A percentile compares a stretch with the other conserved stretches of the same genome.
phyloP scores from a whole-genome alignment of 768 basidiomycete species.

The Tricholoma bakamatsutake region DNA sequence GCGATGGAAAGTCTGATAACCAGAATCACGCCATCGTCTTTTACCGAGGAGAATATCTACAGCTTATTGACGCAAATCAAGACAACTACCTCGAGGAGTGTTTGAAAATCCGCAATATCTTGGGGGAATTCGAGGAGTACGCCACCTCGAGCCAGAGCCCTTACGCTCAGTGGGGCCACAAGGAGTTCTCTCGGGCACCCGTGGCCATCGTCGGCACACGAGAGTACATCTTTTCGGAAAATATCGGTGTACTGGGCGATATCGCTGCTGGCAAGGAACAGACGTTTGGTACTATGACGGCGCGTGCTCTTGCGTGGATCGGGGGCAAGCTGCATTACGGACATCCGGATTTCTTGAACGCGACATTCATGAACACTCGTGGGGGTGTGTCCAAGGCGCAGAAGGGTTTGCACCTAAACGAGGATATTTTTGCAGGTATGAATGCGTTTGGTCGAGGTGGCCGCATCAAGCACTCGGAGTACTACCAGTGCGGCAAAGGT shows the following conservation, averaged over 20 bases:
- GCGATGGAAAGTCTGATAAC: conserved; percentile 99
- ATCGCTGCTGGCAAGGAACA: conserved; percentile 99
- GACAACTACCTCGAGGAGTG: conserved; percentile 99
- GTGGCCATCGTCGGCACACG: conserved; percentile 98
- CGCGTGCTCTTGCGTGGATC: conserved; percentile 92
- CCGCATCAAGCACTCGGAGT: conserved; percentile 98
- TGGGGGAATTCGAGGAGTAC: conserved; percentile 97
- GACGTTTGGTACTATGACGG: conserved; percentile 98
- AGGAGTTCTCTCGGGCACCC: conserved; percentile 84
- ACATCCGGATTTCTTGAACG: conserved; percentile 98
- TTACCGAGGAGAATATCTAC: conserved; percentile 97
- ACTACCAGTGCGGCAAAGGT: conserved; percentile 99
- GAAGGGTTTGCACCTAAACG: conserved; percentile 96
- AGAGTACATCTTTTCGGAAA: conserved; percentile 99
- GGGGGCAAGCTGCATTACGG: conserved; percentile 99
- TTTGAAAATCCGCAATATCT: conserved; percentile 94
- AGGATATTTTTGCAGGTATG: conserved; percentile 99
- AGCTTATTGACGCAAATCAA: conserved; percentile 99
- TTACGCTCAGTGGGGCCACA: conserved; percentile 93
- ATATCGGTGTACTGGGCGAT: conserved; percentile 98
- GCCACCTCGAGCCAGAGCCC: conserved; percentile 87
- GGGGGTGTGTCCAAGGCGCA: conserved; percentile 99
- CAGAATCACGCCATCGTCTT: conserved; percentile 99
- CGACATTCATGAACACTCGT: conserved; percentile 96
- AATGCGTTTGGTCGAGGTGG: conserved; percentile 97